Conservation (phyloP, 140 eudicot genomes). For the Cichorium intybus region DNA sequence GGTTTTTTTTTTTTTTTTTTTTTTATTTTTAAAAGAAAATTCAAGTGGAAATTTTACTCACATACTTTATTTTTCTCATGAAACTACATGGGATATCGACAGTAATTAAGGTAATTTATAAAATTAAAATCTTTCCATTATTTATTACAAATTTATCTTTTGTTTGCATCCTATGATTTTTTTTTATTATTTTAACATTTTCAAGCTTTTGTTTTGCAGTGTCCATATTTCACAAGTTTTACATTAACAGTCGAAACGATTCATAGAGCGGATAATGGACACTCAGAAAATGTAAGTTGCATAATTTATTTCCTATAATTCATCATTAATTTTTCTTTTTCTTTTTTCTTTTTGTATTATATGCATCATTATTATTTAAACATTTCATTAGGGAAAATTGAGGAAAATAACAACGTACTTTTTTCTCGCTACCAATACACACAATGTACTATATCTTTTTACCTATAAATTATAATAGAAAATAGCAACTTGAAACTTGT, state of each 20-base stretch:
- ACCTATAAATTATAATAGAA: too few relatives aligned
- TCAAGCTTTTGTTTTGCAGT: conserved; percentile 31
- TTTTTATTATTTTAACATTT: neutral
- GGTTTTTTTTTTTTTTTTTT: conserved; percentile 28
- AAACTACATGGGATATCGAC: conserved; percentile 11
- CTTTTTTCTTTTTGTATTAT: neutral
- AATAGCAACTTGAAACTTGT: too few relatives aligned
- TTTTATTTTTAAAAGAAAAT: too few relatives aligned
- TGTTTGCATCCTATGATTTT: neutral
- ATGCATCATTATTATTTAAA: neutral
- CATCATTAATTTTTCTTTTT: too few relatives aligned
- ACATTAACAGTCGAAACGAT: conserved; percentile 59
- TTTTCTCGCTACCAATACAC: too few relatives aligned
- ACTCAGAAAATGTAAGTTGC: conserved; percentile 62
- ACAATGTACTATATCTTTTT: too few relatives aligned
- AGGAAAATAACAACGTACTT: neutral
- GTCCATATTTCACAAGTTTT: conserved; percentile 62
- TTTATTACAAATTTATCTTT: neutral
- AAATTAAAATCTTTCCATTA: neutral
- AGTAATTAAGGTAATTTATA: conserved; percentile 55
- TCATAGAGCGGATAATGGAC: conserved; percentile 65
- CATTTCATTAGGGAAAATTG: neutral
- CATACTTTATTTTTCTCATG: conserved; percentile 13
- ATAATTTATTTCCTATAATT: neutral
- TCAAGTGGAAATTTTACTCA: conserved; percentile 12